A percentile compares a stretch with the other conserved stretches of the same genome.
Conservation (phyloP, 306 rosid species). For the Prosopis cineraria region DNA sequence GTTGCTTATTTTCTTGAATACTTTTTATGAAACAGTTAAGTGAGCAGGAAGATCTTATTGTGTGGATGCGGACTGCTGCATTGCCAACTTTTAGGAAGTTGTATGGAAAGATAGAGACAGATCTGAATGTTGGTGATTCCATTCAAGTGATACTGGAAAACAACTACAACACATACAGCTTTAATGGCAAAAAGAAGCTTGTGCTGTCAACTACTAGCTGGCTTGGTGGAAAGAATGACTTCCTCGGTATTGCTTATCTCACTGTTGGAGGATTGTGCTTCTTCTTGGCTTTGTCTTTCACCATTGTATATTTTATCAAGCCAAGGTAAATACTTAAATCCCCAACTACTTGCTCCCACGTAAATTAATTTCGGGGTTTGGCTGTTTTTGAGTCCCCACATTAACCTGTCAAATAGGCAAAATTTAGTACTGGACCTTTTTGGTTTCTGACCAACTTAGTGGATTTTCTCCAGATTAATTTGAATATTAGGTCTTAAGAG, state of each 20-base stretch:
- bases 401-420: background rate
- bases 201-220: constrained; percentile 77
- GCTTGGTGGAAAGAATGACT: constrained; percentile 86
- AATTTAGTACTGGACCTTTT: constrained; percentile 9
- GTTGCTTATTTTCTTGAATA: constrained; percentile 32
- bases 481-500: background rate
- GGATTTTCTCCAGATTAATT: background rate
- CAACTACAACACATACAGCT: constrained; percentile 72
- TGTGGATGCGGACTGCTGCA: constrained; percentile 89
- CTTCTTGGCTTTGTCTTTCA: constrained; percentile 80
- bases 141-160: constrained; percentile 51
- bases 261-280: constrained; percentile 91
- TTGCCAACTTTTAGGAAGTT: constrained; percentile 79
- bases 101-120: constrained; percentile 74
- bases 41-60: constrained; percentile 76
- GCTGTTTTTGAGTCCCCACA: constrained; percentile 7
- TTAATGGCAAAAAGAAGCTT: constrained; percentile 75
- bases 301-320: constrained; percentile 79
- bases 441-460: background rate
- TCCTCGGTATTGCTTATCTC: constrained; percentile 82
- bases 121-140: constrained; percentile 49
- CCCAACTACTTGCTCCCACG: background rate
- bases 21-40: constrained; percentile 59
- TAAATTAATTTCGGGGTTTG: constrained; percentile 1
- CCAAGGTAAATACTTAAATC: constrained; percentile 66